Conservation (phyloP, 2,329 filamentous ascomycete species). For the Aspergillus cejpii region DNA sequence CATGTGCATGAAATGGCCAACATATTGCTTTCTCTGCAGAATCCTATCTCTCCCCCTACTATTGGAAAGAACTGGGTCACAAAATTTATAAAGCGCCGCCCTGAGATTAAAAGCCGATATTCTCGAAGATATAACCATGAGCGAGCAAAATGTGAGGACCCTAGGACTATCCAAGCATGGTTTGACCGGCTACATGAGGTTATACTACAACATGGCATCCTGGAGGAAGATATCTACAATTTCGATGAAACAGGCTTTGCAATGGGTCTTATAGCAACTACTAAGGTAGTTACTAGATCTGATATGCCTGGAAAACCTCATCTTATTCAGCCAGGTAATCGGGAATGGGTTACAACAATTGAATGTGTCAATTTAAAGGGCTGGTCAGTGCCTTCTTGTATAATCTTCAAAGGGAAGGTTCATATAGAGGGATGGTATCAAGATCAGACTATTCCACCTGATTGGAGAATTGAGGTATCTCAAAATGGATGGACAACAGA, state of each 20-base stretch:
- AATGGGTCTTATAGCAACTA: slow-evolving; percentile 9
- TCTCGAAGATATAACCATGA: slow-evolving; percentile 3
- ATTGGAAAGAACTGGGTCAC: not conserved
- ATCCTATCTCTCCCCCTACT: not conserved
- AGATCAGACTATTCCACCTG: slow-evolving; percentile 1
- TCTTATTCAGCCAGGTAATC: slow-evolving; percentile 12
- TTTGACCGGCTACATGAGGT: slow-evolving; percentile 8
- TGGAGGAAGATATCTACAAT: slow-evolving; percentile 14
- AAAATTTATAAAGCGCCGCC: slow-evolving; percentile 5
- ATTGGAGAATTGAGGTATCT: slow-evolving; percentile 15
- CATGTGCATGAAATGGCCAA: not conserved
- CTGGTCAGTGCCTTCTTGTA: slow-evolving; percentile 6
- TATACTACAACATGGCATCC: slow-evolving; percentile 8
- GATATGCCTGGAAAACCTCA: slow-evolving; percentile 2
- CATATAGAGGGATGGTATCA: slow-evolving; percentile 11
- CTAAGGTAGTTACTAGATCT: slow-evolving; percentile 3
- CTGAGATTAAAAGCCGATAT: slow-evolving; percentile 1
- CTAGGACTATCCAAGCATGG: slow-evolving; percentile 4
- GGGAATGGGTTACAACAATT: slow-evolving; percentile 14
- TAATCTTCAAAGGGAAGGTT: slow-evolving; percentile 12
- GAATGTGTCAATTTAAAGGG: slow-evolving; percentile 7
- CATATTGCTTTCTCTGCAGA: not conserved
- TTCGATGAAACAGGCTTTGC: slow-evolving; percentile 13
- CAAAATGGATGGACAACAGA: slow-evolving; percentile 34
- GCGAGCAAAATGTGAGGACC: slow-evolving; percentile 5